Percentiles rank a stretch among this genome's conserved stretches.
These are phyloP conservation scores for Trichoderma sp. DNA, from an alignment of 2,329 filamentous ascomycete genomes.

Conservation along the genomic window DNA sequence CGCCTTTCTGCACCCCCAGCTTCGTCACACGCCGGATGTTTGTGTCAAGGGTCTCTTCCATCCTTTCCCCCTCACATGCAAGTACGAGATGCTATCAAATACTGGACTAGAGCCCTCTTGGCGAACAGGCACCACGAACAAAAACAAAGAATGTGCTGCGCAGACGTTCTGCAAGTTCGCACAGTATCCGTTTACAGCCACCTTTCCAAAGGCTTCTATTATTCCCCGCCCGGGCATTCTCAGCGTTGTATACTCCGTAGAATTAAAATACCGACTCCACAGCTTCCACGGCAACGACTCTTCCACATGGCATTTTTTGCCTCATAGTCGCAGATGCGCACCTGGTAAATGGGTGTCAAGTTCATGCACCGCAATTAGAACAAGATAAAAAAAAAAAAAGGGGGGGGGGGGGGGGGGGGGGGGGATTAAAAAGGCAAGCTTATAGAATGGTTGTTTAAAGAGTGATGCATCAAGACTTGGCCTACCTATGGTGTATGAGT, in stretches of 20 bases:
- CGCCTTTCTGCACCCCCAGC: not conserved
- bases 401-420: too few relatives aligned
- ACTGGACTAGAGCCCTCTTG: too few relatives aligned
- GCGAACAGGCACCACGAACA: too few relatives aligned
- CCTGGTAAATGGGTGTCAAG: not conserved
- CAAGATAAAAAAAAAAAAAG: not conserved
- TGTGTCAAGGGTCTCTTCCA: not conserved
- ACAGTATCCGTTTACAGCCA: not conserved
- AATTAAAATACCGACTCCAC: slow-evolving; percentile 25
- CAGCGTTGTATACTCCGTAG: not conserved
- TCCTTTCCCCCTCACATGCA: not conserved
- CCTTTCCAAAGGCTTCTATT: slow-evolving; percentile 20
- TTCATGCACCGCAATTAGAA: not conserved
- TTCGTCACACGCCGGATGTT: not conserved
- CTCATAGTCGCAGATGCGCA: not conserved
- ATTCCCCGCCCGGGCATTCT: slow-evolving; percentile 18
- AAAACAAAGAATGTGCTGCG: not conserved
- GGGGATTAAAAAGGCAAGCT: too few relatives aligned
- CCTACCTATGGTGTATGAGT: not conserved
- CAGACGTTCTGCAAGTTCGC: not conserved
- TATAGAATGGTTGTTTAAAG: not conserved
- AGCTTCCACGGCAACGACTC: slow-evolving; percentile 30
- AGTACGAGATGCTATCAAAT: too few relatives aligned
- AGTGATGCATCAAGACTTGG: not conserved
- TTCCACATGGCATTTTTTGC: not conserved